A percentile compares a stretch with the other conserved stretches of the same genome.
phyloP scores from a whole-genome alignment of 164 flowering plant genomes.

The Liquidambar formosana region DNA sequence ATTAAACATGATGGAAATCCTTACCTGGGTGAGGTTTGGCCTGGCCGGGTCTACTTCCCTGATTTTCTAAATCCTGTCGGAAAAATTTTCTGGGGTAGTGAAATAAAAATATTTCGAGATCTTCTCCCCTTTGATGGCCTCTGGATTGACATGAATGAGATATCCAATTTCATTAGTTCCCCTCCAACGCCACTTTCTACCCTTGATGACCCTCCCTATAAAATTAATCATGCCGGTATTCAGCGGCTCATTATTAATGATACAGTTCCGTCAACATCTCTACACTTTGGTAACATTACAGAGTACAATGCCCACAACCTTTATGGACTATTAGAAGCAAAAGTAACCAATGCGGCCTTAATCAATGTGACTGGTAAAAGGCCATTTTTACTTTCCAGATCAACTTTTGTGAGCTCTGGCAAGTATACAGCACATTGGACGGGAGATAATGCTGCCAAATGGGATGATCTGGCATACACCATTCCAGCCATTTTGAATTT shows the following conservation, averaged over 20 bases:
- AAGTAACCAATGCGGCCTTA: too few relatives aligned
- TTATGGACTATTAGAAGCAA: too few relatives aligned
- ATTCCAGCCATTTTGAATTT: too few relatives aligned
- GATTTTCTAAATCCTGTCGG: conserved; percentile 62
- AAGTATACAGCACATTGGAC: too few relatives aligned
- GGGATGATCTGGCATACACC: too few relatives aligned
- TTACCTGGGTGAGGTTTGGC: conserved; percentile 77
- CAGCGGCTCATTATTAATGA: conserved; percentile 41
- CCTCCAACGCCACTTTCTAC: conserved; percentile 33
- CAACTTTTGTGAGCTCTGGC: too few relatives aligned
- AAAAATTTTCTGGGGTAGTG: conserved; percentile 49
- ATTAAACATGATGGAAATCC: conserved; percentile 57
- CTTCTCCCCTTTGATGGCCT: conserved; percentile 70
- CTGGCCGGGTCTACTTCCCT: conserved; percentile 71
- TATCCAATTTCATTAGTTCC: conserved; percentile 63
- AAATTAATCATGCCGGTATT: conserved; percentile 32
- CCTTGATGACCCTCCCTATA: too few relatives aligned
- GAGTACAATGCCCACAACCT: too few relatives aligned
- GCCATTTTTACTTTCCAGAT: conserved; percentile 68
- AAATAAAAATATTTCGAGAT: conserved; percentile 53
- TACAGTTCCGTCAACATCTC: conserved; percentile 59
- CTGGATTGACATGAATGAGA: conserved; percentile 94
- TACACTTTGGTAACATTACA: too few relatives aligned
- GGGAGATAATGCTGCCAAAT: too few relatives aligned
- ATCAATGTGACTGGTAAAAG: conserved; percentile 54